phyloP scores from a whole-genome alignment of 331 rosid genomes.

The Saraca asoca region DNA sequence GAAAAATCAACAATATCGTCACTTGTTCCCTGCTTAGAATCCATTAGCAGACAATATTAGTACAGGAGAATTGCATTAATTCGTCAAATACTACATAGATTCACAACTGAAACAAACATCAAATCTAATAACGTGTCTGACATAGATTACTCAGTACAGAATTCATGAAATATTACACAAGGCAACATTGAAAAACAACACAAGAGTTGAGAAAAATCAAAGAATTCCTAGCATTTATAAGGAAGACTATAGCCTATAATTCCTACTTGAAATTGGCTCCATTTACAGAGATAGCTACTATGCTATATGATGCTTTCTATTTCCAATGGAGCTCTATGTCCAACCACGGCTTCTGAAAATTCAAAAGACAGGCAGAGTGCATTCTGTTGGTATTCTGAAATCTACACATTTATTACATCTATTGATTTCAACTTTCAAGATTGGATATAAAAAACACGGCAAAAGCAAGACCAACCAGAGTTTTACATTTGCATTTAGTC shows the following conservation, averaged over 20 bases:
- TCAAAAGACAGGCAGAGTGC: constrained; percentile 1
- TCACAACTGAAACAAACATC: neutral
- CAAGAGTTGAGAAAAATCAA: neutral
- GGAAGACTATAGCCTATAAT: neutral
- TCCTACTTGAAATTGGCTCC: neutral
- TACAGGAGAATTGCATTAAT: constrained; percentile 2
- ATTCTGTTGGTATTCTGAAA: constrained; percentile 9
- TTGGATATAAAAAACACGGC: neutral
- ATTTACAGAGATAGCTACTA: neutral
- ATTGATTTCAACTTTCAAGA: constrained; percentile 23
- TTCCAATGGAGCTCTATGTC: neutral
- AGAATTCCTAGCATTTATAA: neutral
- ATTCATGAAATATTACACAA: neutral
- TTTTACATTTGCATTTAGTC: neutral
- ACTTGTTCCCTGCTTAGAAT: constrained; percentile 73
- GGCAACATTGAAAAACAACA: too few relatives aligned
- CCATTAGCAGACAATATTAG: constrained; percentile 33
- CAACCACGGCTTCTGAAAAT: constrained; percentile 16
- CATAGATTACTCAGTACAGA: neutral
- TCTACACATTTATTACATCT: neutral
- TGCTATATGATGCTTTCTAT: neutral
- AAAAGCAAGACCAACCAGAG: constrained; percentile 6
- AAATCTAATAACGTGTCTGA: neutral
- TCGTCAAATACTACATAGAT: neutral
- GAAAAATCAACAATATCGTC: constrained; percentile 90